Percentiles rank a stretch among this genome's conserved stretches.
Evolutionary conservation across 2,329 filamentous ascomycete genomes (phyloP).

Genomic region (Septoria linicola): DNA sequence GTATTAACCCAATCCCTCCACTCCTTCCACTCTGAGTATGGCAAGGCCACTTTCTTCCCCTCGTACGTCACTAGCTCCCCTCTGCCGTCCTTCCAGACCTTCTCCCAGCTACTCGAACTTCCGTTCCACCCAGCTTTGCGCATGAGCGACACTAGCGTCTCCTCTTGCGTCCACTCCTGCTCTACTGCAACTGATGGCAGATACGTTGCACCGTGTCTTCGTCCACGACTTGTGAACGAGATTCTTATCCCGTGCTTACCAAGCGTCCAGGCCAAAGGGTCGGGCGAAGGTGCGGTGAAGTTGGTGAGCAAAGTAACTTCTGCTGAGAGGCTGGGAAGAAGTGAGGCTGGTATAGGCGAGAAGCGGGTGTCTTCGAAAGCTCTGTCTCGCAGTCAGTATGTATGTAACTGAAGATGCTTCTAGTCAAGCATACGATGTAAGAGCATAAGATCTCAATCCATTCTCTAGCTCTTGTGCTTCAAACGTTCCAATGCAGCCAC

Average conservation of each 20-base stretch:
- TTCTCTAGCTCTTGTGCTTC: slow-evolving; percentile 69
- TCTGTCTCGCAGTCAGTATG: slow-evolving; percentile 37
- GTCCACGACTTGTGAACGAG: slow-evolving; percentile 71
- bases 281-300: slow-evolving; percentile 59
- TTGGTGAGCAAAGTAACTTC: slow-evolving; percentile 68
- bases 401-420: neutral
- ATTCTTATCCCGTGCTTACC: slow-evolving; percentile 86
- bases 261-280: slow-evolving; percentile 80
- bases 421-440: slow-evolving; percentile 64
- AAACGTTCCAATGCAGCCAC: slow-evolving; percentile 97
- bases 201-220: slow-evolving; percentile 81
- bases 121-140: slow-evolving; percentile 91
- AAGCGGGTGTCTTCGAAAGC: slow-evolving; percentile 66
- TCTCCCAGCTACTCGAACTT: slow-evolving; percentile 40
- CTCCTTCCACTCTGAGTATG: slow-evolving; percentile 71
- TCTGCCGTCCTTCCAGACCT: slow-evolving; percentile 71
- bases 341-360: slow-evolving; percentile 63
- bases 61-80: slow-evolving; percentile 81
- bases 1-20: slow-evolving; percentile 74
- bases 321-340: slow-evolving; percentile 68
- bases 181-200: slow-evolving; percentile 87
- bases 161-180: slow-evolving; percentile 93
- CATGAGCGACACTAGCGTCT: slow-evolving; percentile 86
- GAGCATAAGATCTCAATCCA: slow-evolving; percentile 75
- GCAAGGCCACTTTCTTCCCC: slow-evolving; percentile 71